Evolutionary conservation across 768 basidiomycete genomes (phyloP).

Genomic region (Trametes punicea): DNA sequence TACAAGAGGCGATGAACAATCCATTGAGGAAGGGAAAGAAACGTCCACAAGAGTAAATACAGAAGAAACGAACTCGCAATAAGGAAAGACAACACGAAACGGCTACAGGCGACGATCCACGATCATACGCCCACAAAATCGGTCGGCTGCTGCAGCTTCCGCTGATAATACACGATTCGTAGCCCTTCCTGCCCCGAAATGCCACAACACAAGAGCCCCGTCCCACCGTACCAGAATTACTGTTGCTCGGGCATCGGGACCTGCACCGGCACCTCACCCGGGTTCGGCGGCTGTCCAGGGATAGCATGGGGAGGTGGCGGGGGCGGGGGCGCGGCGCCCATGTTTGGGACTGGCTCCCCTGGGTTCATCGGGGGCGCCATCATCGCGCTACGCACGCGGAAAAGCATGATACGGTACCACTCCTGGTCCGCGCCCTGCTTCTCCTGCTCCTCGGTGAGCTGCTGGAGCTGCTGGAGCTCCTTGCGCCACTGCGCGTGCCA

Average conservation of each 20-base stretch:
- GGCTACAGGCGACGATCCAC: too few relatives aligned
- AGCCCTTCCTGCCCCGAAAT: neutral
- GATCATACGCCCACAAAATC: too few relatives aligned
- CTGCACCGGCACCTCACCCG: conserved; percentile 20
- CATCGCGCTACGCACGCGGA: conserved; percentile 70
- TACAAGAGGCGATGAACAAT: neutral
- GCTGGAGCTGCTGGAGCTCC: conserved; percentile 71
- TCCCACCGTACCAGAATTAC: neutral
- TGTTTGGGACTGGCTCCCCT: conserved; percentile 17
- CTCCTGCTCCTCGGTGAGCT: conserved; percentile 78
- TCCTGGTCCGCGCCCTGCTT: conserved; percentile 78
- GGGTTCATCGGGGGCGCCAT: conserved; percentile 43
- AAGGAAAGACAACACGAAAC: conserved; percentile 10
- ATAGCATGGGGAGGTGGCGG: conserved; percentile 24
- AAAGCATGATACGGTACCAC: conserved; percentile 84
- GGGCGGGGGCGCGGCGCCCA: conserved; percentile 11
- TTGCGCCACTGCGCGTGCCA: conserved; percentile 82
- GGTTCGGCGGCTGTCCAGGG: conserved; percentile 24
- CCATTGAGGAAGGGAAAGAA: neutral
- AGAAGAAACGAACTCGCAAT: conserved; percentile 1
- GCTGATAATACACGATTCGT: neutral
- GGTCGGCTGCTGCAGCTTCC: neutral
- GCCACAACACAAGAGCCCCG: neutral
- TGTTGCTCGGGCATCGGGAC: conserved; percentile 17
- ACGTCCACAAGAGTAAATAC: neutral